These are phyloP conservation scores for Carnegiea gigantea DNA, from an alignment of 179 eudicot species.

Conservation along the genomic window DNA sequence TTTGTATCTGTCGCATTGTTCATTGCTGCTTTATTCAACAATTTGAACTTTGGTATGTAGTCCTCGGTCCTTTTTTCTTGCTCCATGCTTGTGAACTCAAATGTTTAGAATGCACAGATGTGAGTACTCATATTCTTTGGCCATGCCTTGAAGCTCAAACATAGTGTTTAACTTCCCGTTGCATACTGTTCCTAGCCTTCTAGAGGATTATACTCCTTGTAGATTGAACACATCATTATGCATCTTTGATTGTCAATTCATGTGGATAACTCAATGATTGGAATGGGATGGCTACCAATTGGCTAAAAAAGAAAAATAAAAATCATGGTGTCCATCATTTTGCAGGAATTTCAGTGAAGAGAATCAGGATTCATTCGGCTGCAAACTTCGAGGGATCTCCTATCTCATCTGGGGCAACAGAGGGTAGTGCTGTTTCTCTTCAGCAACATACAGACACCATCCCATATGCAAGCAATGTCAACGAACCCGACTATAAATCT, in stretches of 20 bases:
- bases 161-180: neutral
- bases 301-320: conserved; percentile 7
- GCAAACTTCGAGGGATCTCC: conserved; percentile 45
- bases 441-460: conserved; percentile 34
- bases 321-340: conserved; percentile 11
- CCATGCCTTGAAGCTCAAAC: neutral
- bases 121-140: neutral
- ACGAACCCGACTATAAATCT: conserved; percentile 21
- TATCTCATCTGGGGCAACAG: conserved; percentile 40
- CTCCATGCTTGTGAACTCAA: neutral
- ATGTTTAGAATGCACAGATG: neutral
- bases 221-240: neutral
- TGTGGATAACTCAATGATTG: neutral
- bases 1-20: neutral
- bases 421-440: conserved; percentile 38
- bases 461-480: conserved; percentile 31
- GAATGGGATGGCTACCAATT: neutral
- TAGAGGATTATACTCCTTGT: too few species aligned
- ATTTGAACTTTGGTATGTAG: neutral
- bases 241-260: neutral
- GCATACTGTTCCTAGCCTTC: neutral
- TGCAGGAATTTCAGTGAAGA: conserved; percentile 49
- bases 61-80: neutral
- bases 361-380: conserved; percentile 33
- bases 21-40: neutral